Evolutionary conservation across 2,329 filamentous ascomycete species (phyloP).

Genomic region (Cladosporium colombiae): DNA sequence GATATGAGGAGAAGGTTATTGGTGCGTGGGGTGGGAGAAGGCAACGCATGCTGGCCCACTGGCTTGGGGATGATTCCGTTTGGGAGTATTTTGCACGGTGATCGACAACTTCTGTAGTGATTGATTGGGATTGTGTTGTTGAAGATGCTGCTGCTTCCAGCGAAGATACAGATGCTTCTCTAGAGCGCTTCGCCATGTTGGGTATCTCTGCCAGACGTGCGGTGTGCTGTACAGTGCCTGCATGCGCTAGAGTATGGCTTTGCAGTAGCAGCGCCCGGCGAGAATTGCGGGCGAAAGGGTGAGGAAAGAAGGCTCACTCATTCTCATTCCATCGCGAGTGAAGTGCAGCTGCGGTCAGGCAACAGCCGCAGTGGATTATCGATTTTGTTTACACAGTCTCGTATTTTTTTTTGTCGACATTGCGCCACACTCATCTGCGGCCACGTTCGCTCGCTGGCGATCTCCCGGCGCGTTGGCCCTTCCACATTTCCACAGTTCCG

Average conservation of each 20-base stretch:
- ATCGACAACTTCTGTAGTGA: conserved; percentile 7
- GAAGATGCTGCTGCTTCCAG: conserved; percentile 22
- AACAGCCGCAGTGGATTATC: neutral
- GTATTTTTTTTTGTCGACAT: neutral
- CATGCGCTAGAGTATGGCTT: conserved; percentile 19
- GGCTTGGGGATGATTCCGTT: conserved; percentile 57
- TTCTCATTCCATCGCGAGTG: neutral
- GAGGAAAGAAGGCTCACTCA: neutral
- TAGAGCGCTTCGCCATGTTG: conserved; percentile 62
- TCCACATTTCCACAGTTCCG: neutral
- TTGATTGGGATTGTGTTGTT: conserved; percentile 28
- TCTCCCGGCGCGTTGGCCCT: conserved; percentile 5
- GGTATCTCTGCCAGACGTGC: conserved; percentile 8
- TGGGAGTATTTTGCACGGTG: conserved; percentile 50
- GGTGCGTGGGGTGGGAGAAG: conserved; percentile 77
- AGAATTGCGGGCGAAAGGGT: neutral
- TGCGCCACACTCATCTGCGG: neutral
- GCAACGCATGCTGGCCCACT: conserved; percentile 68
- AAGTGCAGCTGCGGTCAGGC: neutral
- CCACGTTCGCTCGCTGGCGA: conserved; percentile 4
- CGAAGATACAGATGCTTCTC: conserved; percentile 51
- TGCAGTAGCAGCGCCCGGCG: conserved; percentile 13
- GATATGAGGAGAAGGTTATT: conserved; percentile 70
- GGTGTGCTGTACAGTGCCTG: conserved; percentile 21
- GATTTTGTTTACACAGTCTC: too few relatives aligned